These are phyloP conservation scores for Cenchrus purpureus DNA, from an alignment of 176 grass and related monocot species.

Conservation along the genomic window DNA sequence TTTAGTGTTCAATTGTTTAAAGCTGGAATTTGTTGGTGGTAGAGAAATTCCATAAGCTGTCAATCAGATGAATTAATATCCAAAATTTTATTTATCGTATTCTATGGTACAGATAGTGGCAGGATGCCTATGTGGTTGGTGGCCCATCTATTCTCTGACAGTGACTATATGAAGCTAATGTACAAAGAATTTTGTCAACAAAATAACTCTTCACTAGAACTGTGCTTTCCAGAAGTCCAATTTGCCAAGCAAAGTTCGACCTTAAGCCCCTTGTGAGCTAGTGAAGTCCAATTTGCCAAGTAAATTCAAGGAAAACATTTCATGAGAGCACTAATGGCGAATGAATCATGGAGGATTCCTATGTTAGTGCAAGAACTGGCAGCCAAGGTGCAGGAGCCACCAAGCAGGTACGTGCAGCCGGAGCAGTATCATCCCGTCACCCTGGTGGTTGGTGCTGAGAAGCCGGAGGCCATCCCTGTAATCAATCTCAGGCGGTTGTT, in stretches of 20 bases:
- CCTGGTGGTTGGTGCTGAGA: neutral
- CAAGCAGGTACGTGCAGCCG: conserved; percentile 43
- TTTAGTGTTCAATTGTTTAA: neutral
- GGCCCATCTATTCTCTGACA: neutral
- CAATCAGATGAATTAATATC: neutral
- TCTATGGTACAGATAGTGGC: neutral
- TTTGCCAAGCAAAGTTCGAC: neutral
- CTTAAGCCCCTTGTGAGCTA: neutral
- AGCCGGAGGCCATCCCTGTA: conserved; percentile 25
- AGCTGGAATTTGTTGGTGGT: neutral
- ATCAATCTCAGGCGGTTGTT: conserved; percentile 47
- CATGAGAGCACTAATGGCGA: neutral
- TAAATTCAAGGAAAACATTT: neutral
- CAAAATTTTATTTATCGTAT: neutral
- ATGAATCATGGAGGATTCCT: conserved; percentile 26
- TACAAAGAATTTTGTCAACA: neutral
- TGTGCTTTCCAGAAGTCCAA: neutral
- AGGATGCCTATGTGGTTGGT: neutral
- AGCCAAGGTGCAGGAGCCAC: conserved; percentile 32
- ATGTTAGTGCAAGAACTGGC: conserved; percentile 30
- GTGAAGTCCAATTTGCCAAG: neutral
- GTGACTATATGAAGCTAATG: neutral
- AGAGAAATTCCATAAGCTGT: neutral
- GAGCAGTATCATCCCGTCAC: conserved; percentile 29
- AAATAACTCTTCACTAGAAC: neutral